Conservation (phyloP, 345 rosid species). For the Sonneratia alba region DNA sequence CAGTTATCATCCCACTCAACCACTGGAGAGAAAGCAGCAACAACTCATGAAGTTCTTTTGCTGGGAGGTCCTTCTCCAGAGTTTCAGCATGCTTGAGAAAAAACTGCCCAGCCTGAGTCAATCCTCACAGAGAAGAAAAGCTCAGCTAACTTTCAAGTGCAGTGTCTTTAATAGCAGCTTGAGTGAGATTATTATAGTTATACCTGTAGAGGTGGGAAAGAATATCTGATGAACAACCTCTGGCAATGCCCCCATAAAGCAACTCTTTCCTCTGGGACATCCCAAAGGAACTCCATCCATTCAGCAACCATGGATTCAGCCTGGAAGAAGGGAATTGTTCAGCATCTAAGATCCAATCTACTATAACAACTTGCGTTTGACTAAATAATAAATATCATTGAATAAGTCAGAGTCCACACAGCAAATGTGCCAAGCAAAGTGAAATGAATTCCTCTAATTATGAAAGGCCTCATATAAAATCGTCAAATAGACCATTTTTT, state of each 20-base stretch:
- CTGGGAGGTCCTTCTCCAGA: slow-evolving; percentile 92
- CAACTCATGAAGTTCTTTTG: slow-evolving; percentile 81
- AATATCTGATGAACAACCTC: slow-evolving; percentile 72
- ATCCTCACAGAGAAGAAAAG: not conserved
- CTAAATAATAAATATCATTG: too few relatives aligned
- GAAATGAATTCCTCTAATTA: not conserved
- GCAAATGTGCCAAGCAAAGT: not conserved
- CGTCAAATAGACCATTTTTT: not conserved
- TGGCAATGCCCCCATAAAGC: slow-evolving; percentile 98
- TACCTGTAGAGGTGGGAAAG: slow-evolving; percentile 87
- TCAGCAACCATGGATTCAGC: slow-evolving; percentile 98
- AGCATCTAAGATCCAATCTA: not conserved
- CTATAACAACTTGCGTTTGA: not conserved
- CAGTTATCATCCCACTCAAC: slow-evolving; percentile 88
- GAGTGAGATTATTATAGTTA: slow-evolving; percentile 9
- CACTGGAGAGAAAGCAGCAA: slow-evolving; percentile 88
- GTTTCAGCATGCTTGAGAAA: slow-evolving; percentile 93
- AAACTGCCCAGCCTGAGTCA: slow-evolving; percentile 77
- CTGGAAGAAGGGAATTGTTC: slow-evolving; percentile 27
- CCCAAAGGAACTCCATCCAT: slow-evolving; percentile 99
- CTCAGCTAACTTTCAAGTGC: slow-evolving; percentile 11
- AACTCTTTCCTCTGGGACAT: slow-evolving; percentile 97
- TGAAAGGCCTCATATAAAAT: not conserved
- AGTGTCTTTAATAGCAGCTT: slow-evolving; percentile 14
- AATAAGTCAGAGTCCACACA: not conserved